Evolutionary conservation across 2,329 filamentous ascomycete genomes (phyloP).

Genomic region (Colletotrichum aenigma): DNA sequence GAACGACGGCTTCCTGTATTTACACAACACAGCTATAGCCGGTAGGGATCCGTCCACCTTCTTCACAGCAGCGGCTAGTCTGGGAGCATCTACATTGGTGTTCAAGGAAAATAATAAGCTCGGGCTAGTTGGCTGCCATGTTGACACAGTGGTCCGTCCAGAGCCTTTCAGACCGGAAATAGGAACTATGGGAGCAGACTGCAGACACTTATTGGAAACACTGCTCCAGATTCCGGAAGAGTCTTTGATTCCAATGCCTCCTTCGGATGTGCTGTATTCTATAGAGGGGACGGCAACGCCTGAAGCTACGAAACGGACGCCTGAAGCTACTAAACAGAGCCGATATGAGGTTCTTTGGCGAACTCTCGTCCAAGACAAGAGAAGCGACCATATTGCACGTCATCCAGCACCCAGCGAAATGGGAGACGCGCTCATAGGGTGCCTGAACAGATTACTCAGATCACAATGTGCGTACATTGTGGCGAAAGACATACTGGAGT

Average conservation of each 20-base stretch:
- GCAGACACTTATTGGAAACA: background rate
- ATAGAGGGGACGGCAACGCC: no score
- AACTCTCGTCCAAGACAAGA: rapidly evolving
- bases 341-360: background rate
- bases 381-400: rapidly evolving
- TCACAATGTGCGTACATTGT: background rate
- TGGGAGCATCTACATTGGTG: rapidly evolving
- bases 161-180: background rate
- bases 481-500: rapidly evolving
- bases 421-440: rapidly evolving
- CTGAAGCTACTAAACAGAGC: background rate
- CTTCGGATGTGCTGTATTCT: no score
- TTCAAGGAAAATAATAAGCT: rapidly evolving
- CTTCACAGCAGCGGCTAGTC: rapidly evolving
- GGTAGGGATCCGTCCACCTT: rapidly evolving
- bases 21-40: rapidly evolving
- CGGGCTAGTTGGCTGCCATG: background rate
- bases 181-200: background rate
- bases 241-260: background rate
- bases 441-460: background rate
- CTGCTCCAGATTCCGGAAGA: background rate
- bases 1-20: rapidly evolving
- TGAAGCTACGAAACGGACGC: no score
- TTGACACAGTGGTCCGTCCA: background rate
- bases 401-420: background rate